Evolutionary conservation across 2,329 filamentous ascomycete species (phyloP).

Genomic region (Verticillium zaregamsianum): DNA sequence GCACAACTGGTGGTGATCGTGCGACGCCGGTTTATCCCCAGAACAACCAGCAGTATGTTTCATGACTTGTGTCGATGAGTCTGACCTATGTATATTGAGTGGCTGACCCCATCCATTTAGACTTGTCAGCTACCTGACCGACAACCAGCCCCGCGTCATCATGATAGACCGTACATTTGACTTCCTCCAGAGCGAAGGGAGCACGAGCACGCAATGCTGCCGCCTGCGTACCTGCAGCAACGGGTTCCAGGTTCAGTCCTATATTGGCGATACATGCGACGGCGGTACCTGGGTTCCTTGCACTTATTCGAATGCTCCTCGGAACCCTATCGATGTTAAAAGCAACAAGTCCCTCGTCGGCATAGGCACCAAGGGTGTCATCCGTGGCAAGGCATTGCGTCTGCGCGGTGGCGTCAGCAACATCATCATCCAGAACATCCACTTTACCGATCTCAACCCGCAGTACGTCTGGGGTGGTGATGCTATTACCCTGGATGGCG

Average conservation of each 20-base stretch:
- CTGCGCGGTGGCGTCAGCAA: constrained; percentile 37
- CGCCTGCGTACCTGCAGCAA: neutral
- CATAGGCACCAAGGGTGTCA: constrained; percentile 17
- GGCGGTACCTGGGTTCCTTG: constrained; percentile 13
- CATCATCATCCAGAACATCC: constrained; percentile 47
- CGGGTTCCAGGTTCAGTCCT: constrained; percentile 10
- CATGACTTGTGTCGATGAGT: too few relatives aligned
- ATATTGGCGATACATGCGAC: constrained; percentile 18
- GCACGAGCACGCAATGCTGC: constrained; percentile 18
- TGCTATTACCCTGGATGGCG: constrained; percentile 32
- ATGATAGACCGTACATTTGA: constrained; percentile 26
- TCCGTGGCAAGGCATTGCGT: constrained; percentile 35
- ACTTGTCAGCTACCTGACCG: constrained; percentile 27
- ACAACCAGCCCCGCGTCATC: constrained; percentile 28
- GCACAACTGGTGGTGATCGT: constrained; percentile 48
- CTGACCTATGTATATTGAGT: too few relatives aligned
- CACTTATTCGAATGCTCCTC: constrained; percentile 24
- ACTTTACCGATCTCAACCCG: constrained; percentile 38
- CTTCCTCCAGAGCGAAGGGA: constrained; percentile 20
- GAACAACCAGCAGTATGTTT: constrained; percentile 32
- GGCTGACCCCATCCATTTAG: neutral
- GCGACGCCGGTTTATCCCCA: constrained; percentile 37
- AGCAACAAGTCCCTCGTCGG: constrained; percentile 25
- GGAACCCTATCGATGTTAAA: constrained; percentile 16
- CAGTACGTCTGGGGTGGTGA: constrained; percentile 23